These are phyloP conservation scores for Penicillium arizonense DNA, from an alignment of 495 filamentous ascomycete species.

Conservation along the genomic window DNA sequence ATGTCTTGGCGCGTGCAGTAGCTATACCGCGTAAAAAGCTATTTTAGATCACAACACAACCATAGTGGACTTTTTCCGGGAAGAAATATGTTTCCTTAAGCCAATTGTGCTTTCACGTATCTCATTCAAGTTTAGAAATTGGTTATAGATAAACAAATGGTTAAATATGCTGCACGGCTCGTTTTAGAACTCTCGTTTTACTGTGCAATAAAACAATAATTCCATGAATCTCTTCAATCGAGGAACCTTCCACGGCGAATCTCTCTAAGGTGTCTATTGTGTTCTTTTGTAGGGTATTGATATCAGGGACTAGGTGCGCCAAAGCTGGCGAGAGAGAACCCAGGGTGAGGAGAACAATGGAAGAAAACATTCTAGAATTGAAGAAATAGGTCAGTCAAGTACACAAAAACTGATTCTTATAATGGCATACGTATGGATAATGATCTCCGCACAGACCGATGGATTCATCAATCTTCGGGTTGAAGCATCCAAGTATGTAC, in stretches of 20 bases:
- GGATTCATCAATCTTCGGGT: background rate
- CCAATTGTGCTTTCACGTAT: too few species aligned
- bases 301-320: background rate
- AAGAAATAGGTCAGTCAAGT: background rate
- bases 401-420: background rate
- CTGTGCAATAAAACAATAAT: constrained; percentile 3
- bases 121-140: too few species aligned
- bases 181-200: constrained; percentile 1
- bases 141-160: too few species aligned
- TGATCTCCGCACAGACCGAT: background rate
- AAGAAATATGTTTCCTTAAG: too few species aligned
- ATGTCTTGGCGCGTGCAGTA: too few species aligned
- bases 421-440: constrained; percentile 3
- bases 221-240: constrained; percentile 2
- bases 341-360: background rate
- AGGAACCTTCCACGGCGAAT: constrained; percentile 1
- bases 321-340: constrained; percentile 1
- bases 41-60: too few species aligned
- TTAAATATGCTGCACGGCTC: background rate
- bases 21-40: too few species aligned
- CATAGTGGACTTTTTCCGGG: too few species aligned
- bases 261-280: background rate
- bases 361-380: constrained; percentile 2
- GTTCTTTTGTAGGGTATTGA: background rate
- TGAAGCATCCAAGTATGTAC: background rate